Base-by-base conservation (phyloP, 352 stramenopile species). In the Globisporangium nunn region DNA sequence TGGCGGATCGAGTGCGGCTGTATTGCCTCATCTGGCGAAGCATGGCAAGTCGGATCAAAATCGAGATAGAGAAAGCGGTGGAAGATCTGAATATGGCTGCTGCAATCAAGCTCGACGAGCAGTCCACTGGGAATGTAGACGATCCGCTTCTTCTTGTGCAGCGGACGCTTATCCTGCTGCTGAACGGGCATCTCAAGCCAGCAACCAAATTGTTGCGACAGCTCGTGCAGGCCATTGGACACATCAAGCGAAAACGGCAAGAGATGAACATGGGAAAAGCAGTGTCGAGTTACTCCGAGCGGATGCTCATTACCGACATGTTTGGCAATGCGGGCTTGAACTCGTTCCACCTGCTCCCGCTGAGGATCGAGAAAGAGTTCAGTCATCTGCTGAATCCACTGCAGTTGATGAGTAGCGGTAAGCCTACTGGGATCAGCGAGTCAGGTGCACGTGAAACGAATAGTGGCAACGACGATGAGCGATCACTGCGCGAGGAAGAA, bases 1-100 rank as follows among this genome's bases (percentile, higher is more conserved):
- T 78, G 8, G 11, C 74, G 28, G 54, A 75, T 12, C 71, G 68
- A 7, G 63, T 72, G 31, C 78, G 78, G 39, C 80, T 72, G 46
- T 80, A 83, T 50, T 80, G 63, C n/a, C 53, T 78, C n/a, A 52
- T 85, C 17, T 85, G 67, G 72, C 59, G 74, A 45, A 81, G 70
- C 37, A 54, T 85, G 46, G 66, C 67, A 1, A 68, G 61, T 54
- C 63, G 72, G 4, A 52, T 81, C 23, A 74, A 73, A 48, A 72
- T 75, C 18, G 74, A 82, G 50, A 83, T 75, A 62, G 65, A 81
- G 11, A 63, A 68, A 58, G 68, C 70, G 0, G 74, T 84, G 0
- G 71, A 83, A 46, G 74, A 85, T 47, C 50, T 87, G 11, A 81
- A 85, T n/a, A 11, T 74, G 12, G 77, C 72, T 0, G 68, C 66